Evolutionary conservation across 108 stramenopile species (phyloP).

Genomic region (Epipyxis sp.): DNA sequence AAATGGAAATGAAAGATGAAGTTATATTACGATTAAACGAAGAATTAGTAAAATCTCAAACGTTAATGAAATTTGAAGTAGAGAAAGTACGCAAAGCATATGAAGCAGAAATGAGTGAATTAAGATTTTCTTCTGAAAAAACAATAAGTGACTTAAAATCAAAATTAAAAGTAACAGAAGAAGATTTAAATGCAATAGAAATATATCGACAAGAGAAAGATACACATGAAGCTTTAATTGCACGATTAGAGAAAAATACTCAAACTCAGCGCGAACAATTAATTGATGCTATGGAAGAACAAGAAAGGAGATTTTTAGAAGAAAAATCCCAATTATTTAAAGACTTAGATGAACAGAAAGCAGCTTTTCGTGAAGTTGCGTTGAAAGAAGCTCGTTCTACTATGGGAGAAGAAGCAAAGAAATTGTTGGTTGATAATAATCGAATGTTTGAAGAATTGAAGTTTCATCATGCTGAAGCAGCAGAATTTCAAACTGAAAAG

Average conservation of each 20-base stretch:
- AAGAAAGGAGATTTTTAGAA: slow-evolving; percentile 47
- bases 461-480: slow-evolving; percentile 51
- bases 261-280: not conserved
- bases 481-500: slow-evolving; percentile 47
- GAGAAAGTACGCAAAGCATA: slow-evolving; percentile 37
- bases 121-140: not conserved
- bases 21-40: slow-evolving; percentile 50
- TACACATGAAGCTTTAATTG: slow-evolving; percentile 39
- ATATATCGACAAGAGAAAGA: slow-evolving; percentile 43
- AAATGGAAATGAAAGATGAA: slow-evolving; percentile 58
- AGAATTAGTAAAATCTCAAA: slow-evolving; percentile 45
- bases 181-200: slow-evolving; percentile 35
- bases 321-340: slow-evolving; percentile 45
- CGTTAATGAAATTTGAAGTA: slow-evolving; percentile 39
- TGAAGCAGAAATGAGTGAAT: slow-evolving; percentile 5
- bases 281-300: slow-evolving; percentile 31
- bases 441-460: slow-evolving; percentile 57
- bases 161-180: slow-evolving; percentile 38
- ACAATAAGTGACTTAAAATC: slow-evolving; percentile 29
- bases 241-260: slow-evolving; percentile 31
- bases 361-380: slow-evolving; percentile 34
- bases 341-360: slow-evolving; percentile 33
- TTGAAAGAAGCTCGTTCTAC: slow-evolving; percentile 50
- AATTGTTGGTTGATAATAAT: slow-evolving; percentile 52
- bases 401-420: slow-evolving; percentile 50